A percentile compares a stretch with the other conserved stretches of the same genome.
These are phyloP conservation scores for Russula earlei DNA, from an alignment of 768 basidiomycete species.

Conservation along the genomic window DNA sequence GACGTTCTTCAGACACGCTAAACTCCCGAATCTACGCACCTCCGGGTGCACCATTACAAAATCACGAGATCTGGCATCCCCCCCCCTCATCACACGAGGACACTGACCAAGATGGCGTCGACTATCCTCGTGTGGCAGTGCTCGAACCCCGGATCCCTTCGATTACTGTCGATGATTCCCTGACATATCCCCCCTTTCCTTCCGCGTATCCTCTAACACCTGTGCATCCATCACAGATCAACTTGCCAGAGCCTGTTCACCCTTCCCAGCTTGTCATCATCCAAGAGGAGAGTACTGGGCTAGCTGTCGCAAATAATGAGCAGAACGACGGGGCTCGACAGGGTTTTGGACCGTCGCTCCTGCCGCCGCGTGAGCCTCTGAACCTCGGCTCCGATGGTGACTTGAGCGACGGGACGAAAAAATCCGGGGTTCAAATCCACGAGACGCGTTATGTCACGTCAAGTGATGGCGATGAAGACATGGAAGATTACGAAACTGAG, in stretches of 20 bases:
- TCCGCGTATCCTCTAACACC: constrained; percentile 72
- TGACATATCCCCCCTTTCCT: constrained; percentile 64
- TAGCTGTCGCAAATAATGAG: constrained; percentile 31
- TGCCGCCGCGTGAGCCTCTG: constrained; percentile 48
- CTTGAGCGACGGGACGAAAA: constrained; percentile 47
- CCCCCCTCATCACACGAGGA: constrained; percentile 39
- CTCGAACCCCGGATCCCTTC: constrained; percentile 4
- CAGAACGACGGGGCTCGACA: constrained; percentile 25
- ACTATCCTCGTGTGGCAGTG: constrained; percentile 14
- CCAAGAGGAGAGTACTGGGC: constrained; percentile 8
- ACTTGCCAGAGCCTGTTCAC: constrained; percentile 18
- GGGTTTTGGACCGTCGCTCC: constrained; percentile 69
- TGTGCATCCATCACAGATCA: constrained; percentile 28
- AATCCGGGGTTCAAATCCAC: constrained; percentile 33
- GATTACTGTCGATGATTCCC: constrained; percentile 43
- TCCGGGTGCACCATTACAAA: neutral
- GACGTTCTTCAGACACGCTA: constrained; percentile 4
- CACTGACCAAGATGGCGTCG: constrained; percentile 25
- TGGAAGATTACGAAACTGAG: constrained; percentile 32
- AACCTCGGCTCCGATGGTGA: constrained; percentile 48
- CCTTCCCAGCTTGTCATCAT: constrained; percentile 12
- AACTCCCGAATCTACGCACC: constrained; percentile 7
- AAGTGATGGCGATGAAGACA: constrained; percentile 22
- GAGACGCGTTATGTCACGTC: constrained; percentile 16
- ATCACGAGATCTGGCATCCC: constrained; percentile 54